A percentile compares a stretch with the other conserved stretches of the same genome.
Conservation (phyloP, 2,329 filamentous ascomycete species). For the Penicillium sp. region DNA sequence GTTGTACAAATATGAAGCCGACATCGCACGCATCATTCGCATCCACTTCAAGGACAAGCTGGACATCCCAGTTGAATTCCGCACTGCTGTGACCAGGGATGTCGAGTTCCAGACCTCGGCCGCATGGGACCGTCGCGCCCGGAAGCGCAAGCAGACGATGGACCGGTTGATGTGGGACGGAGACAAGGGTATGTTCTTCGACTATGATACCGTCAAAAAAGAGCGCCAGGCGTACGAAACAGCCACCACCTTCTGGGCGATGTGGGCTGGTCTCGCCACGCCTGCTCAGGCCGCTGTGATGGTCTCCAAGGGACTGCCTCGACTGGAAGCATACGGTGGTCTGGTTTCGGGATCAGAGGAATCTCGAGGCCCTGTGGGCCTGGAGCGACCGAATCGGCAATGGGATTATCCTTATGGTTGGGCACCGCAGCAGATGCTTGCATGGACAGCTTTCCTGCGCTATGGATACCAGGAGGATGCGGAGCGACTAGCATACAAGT, state of each 20-base stretch:
- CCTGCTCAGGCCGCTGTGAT: constrained; percentile 80
- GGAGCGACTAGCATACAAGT: constrained; percentile 85
- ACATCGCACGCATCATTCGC: constrained; percentile 82
- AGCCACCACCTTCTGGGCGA: constrained; percentile 91
- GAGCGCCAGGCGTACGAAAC: constrained; percentile 79
- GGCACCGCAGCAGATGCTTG: constrained; percentile 97
- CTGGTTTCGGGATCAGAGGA: constrained; percentile 83
- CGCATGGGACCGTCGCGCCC: constrained; percentile 82
- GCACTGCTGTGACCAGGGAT: constrained; percentile 57
- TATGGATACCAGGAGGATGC: constrained; percentile 91
- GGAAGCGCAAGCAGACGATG: constrained; percentile 74
- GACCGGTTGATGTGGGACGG: constrained; percentile 95
- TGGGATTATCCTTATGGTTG: constrained; percentile 99
- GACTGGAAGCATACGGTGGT: constrained; percentile 82
- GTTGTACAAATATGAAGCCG: constrained; percentile 93
- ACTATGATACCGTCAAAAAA: constrained; percentile 83
- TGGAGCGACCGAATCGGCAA: constrained; percentile 86
- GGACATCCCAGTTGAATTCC: constrained; percentile 75
- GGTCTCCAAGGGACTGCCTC: constrained; percentile 73
- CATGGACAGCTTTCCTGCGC: constrained; percentile 85
- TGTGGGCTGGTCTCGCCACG: constrained; percentile 87
- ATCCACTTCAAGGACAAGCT: constrained; percentile 77
- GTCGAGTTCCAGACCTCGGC: constrained; percentile 74
- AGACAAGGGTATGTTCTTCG: constrained; percentile 91
- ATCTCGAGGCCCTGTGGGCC: constrained; percentile 71